Percentiles rank a stretch among this genome's conserved stretches.
Evolutionary conservation across 2,329 filamentous ascomycete genomes (phyloP).

Genomic region (Plectosphaerella sp.): DNA sequence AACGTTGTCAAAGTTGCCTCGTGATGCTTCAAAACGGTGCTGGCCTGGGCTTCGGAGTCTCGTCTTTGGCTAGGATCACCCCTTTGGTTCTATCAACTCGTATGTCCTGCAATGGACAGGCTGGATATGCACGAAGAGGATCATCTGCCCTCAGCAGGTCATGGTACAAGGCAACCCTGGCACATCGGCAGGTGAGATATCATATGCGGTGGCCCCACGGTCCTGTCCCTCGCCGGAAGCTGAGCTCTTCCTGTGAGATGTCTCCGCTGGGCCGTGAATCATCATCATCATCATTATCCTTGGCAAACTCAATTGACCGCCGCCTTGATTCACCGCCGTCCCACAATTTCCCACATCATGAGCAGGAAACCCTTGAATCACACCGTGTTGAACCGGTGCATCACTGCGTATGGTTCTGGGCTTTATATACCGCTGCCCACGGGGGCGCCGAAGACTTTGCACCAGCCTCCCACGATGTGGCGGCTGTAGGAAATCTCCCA

Average conservation of each 20-base stretch:
- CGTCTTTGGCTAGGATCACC: not conserved
- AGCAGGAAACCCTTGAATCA: too few species aligned
- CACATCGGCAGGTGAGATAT: not conserved
- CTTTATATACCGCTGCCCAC: not conserved
- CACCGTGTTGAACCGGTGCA: too few species aligned
- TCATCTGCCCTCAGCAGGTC: not conserved
- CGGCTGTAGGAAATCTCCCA: constrained; percentile 8
- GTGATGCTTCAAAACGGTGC: too few species aligned
- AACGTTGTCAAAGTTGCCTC: too few species aligned
- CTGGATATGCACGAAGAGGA: not conserved
- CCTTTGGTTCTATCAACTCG: not conserved
- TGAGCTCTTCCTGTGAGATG: too few species aligned
- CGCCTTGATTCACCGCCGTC: not conserved
- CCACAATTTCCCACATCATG: not conserved
- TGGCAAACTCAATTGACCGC: too few species aligned
- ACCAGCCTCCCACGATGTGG: constrained; percentile 4
- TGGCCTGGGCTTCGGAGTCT: too few species aligned
- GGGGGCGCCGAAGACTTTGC: not conserved
- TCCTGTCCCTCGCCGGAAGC: too few species aligned
- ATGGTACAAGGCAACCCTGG: not conserved
- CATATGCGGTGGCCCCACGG: not conserved
- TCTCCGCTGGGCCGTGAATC: too few species aligned
- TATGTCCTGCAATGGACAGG: not conserved
- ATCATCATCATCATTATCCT: too few species aligned
- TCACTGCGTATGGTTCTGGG: not conserved